Evolutionary conservation across 163 green algal genomes (phyloP).

Genomic region (Scenedesmus sp.): DNA sequence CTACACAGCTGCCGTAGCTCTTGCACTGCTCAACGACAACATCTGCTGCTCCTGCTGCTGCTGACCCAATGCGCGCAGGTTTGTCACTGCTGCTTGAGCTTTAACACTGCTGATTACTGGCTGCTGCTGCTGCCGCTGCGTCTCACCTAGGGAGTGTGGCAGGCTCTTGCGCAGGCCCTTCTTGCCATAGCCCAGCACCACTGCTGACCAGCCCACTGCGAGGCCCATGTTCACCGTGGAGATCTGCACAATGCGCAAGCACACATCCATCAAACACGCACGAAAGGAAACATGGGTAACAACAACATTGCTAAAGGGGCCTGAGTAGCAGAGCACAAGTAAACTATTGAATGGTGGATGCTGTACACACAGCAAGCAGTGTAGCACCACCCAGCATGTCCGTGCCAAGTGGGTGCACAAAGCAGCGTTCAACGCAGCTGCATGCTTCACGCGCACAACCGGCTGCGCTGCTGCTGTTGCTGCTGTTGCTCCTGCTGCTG

Average conservation of each 20-base stretch:
- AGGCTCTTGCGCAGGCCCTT: constrained; percentile 75
- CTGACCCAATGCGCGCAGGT: too few species aligned
- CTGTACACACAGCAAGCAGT: too few species aligned
- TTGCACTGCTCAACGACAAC: neutral
- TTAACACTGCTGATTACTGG: too few species aligned
- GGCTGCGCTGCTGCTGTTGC: neutral
- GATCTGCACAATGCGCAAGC: constrained; percentile 58
- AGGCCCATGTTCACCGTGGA: constrained; percentile 78
- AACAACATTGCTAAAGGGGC: neutral
- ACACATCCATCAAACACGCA: too few species aligned
- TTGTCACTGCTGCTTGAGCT: too few species aligned
- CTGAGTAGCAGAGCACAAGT: neutral
- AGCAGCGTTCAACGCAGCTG: neutral
- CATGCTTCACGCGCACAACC: neutral
- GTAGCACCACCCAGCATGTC: too few species aligned
- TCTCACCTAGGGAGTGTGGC: constrained; percentile 70
- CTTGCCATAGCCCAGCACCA: constrained; percentile 68
- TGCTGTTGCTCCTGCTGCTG: constrained; percentile 3
- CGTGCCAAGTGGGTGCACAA: neutral
- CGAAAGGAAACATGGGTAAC: neutral
- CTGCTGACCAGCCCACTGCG: constrained; percentile 71
- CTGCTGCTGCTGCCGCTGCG: neutral
- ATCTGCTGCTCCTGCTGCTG: neutral
- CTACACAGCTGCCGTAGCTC: too few species aligned
- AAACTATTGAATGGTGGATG: neutral